Percentiles rank a stretch among this genome's conserved stretches.
These are phyloP conservation scores for Ophiosphaerella korrae DNA, from an alignment of 2,329 filamentous ascomycete species.

Conservation along the genomic window DNA sequence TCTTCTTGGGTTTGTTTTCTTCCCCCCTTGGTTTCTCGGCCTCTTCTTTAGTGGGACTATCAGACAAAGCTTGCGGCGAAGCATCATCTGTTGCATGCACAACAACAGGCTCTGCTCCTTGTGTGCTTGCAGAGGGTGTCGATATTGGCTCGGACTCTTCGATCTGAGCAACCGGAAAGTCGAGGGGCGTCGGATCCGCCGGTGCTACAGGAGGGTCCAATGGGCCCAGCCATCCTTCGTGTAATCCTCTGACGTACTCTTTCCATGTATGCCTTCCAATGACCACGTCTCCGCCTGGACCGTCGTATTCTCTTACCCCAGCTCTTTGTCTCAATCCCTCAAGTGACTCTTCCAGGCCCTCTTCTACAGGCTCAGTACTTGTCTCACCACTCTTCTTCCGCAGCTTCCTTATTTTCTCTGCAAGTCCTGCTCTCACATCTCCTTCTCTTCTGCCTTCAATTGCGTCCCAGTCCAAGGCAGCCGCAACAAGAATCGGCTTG, in stretches of 20 bases:
- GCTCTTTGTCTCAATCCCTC: slow-evolving; percentile 67
- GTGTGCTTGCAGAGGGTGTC: neutral
- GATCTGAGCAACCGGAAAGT: slow-evolving; percentile 18
- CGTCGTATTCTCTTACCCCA: slow-evolving; percentile 73
- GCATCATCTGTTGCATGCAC: slow-evolving; percentile 39
- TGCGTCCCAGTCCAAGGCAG: slow-evolving; percentile 94
- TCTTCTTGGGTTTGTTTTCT: slow-evolving; percentile 54
- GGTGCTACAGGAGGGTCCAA: slow-evolving; percentile 63
- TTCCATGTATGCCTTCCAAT: slow-evolving; percentile 95
- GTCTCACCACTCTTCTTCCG: slow-evolving; percentile 66
- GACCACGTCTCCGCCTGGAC: slow-evolving; percentile 80
- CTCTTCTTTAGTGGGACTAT: slow-evolving; percentile 33
- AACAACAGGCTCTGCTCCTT: slow-evolving; percentile 5
- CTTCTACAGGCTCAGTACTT: slow-evolving; percentile 49
- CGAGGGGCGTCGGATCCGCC: slow-evolving; percentile 15
- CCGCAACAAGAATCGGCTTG: slow-evolving; percentile 88
- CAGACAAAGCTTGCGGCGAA: slow-evolving; percentile 34
- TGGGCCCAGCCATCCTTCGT: slow-evolving; percentile 95
- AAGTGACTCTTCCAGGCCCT: slow-evolving; percentile 63
- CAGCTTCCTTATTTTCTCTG: slow-evolving; percentile 77
- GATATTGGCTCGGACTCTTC: slow-evolving; percentile 2
- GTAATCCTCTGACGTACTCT: slow-evolving; percentile 89
- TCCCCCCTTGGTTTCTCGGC: slow-evolving; percentile 42
- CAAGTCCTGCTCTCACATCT: slow-evolving; percentile 85
- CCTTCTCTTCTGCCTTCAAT: slow-evolving; percentile 90